Evolutionary conservation across 2,329 filamentous ascomycete species (phyloP), one percentile per base, ranked within the genome.

Genomic region (Fusarium penzigii): DNA sequence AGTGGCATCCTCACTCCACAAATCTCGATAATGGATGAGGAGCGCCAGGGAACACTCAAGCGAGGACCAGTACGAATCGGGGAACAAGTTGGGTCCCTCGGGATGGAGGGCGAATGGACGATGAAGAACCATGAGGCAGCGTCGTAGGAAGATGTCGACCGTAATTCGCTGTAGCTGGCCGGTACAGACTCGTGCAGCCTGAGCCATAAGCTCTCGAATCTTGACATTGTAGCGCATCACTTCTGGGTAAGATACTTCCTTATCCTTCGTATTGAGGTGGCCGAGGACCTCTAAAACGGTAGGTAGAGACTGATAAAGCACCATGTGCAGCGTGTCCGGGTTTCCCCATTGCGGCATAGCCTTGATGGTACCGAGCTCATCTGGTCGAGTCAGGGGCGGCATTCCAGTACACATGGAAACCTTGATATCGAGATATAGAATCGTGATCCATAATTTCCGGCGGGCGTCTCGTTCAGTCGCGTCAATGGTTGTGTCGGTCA

Each of bases 21-120:
- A 57, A 48, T 72, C 68, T 41, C 69, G 68, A 41, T 71, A 71
- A 49, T 71, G 68, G 42, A 72, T 62, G 5, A 72, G 59, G 20
- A 72, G 57, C 9, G 69, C 68, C 6, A 72, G 64, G 0, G 69
- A 70, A 56, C 70, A 72, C 58, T 71, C 68, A 16, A 72, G 59
- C 8, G 70, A 72, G 16, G 65, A 67, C 68, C 70, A 72, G 59
- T 71, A 71, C 29, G 68, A 68, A 49, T 71, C 68, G 6, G 70
- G 66, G 44, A 67, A 71, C 58, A 68, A 46, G 44, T 56, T 53
- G 1, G 69, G 70, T 0, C 68, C 68, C 4, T 70, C 66, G 1
- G 61, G 54, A 49, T 70, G 68, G 44, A 72, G 61, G 17, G 69
- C 70, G 56, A 69, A 72, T 1, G 68, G 68, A 8, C 69, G 63